Conservation (phyloP, 768 basidiomycete species). For the Tubosaeta sp. region DNA sequence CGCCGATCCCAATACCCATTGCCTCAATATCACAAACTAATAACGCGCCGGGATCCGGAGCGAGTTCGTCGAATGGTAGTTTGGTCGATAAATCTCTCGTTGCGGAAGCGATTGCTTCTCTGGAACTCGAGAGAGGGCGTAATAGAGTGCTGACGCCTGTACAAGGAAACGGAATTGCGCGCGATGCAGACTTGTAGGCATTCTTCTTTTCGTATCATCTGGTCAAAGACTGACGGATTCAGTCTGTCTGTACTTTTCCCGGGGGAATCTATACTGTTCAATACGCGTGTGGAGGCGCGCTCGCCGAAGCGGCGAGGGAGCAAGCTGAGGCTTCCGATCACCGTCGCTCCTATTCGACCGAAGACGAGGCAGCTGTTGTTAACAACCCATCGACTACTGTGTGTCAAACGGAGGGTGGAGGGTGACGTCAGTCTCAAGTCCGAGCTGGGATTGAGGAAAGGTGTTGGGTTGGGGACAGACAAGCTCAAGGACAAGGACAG, state of each 20-base stretch:
- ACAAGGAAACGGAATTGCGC: conserved; percentile 39
- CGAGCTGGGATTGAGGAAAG: conserved; percentile 42
- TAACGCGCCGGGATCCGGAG: conserved; percentile 33
- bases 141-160: conserved; percentile 52
- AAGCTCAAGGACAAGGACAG: conserved; percentile 38
- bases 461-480: conserved; percentile 9
- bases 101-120: conserved; percentile 31
- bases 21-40: neutral
- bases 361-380: conserved; percentile 55
- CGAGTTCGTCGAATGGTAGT: conserved; percentile 49
- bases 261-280: conserved; percentile 48
- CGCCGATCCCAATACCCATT: conserved; percentile 10
- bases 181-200: conserved; percentile 42
- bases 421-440: conserved; percentile 43
- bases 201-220: neutral
- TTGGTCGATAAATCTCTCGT: conserved; percentile 34
- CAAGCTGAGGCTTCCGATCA: conserved; percentile 47
- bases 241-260: conserved; percentile 38
- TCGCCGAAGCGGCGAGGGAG: conserved; percentile 55
- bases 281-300: conserved; percentile 51
- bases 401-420: conserved; percentile 45
- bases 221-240: neutral
- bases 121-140: conserved; percentile 45
- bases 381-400: conserved; percentile 53
- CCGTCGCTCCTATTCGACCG: conserved; percentile 42